These are phyloP conservation scores for Peziza echinospora DNA, from an alignment of 495 filamentous ascomycete species.

Conservation along the genomic window DNA sequence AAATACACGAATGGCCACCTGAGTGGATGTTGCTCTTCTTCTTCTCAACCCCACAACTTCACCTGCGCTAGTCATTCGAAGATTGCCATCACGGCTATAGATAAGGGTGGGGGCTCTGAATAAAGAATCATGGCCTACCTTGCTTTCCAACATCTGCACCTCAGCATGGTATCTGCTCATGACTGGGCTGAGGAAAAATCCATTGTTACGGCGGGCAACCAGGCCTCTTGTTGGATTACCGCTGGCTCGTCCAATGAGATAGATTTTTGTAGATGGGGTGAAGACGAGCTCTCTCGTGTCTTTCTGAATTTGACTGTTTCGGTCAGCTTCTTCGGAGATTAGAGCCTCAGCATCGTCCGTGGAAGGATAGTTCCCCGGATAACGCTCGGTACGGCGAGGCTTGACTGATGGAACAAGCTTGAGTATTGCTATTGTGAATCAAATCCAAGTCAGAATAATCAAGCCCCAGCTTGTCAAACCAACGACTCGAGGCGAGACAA, in stretches of 20 bases:
- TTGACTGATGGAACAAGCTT: background rate
- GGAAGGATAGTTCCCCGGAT: background rate
- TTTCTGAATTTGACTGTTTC: background rate
- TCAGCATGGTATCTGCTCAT: slow-evolving; percentile 19
- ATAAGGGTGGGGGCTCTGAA: too few species aligned
- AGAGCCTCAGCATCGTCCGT: background rate
- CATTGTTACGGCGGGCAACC: slow-evolving; percentile 17
- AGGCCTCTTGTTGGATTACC: slow-evolving; percentile 16
- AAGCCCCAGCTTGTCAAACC: too few species aligned
- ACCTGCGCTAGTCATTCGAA: too few species aligned
- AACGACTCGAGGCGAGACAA: too few species aligned
- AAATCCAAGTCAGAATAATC: too few species aligned
- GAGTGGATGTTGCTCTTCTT: too few species aligned
- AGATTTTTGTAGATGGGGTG: slow-evolving; percentile 12
- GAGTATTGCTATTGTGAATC: background rate
- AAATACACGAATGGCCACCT: too few species aligned
- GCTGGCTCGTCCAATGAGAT: slow-evolving; percentile 17
- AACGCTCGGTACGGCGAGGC: background rate
- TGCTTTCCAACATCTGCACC: slow-evolving; percentile 7
- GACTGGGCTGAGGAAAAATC: slow-evolving; percentile 19
- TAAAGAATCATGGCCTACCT: too few species aligned
- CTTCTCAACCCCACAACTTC: too few species aligned
- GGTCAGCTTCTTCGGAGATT: background rate
- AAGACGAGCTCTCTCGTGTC: slow-evolving; percentile 3
- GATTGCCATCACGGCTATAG: too few species aligned